Percentiles rank a stretch among this genome's conserved stretches.
Evolutionary conservation across 768 basidiomycete genomes (phyloP).

Genomic region (Amanita muscaria): DNA sequence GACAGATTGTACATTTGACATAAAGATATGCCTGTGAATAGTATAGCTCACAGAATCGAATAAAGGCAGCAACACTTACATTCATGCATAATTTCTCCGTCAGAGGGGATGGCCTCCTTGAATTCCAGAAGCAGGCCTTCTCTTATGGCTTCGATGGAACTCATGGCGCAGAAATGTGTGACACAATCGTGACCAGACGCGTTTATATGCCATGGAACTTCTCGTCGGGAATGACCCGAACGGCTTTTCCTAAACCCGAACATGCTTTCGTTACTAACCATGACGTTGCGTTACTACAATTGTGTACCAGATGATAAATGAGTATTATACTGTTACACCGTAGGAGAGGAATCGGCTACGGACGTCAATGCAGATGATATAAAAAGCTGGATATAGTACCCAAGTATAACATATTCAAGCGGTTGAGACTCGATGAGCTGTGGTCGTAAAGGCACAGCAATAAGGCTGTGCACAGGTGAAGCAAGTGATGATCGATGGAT

Average conservation of each 20-base stretch:
- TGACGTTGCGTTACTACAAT: too few species aligned
- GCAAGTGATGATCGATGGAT: background rate
- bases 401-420: constrained; percentile 2
- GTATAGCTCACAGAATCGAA: background rate
- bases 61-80: constrained; percentile 26
- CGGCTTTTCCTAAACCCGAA: too few species aligned
- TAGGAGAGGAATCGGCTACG: background rate
- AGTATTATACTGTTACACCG: background rate
- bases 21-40: constrained; percentile 47
- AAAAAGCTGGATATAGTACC: constrained; percentile 3
- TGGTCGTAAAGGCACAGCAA: background rate
- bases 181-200: background rate
- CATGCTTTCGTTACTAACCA: too few species aligned
- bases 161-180: background rate
- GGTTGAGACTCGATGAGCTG: background rate
- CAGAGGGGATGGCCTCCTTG: constrained; percentile 20
- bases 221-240: too few species aligned
- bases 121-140: constrained; percentile 21
- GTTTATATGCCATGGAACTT: background rate
- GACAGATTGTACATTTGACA: constrained; percentile 53
- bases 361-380: constrained; percentile 5
- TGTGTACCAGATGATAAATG: background rate
- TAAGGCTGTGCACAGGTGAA: constrained; percentile 1
- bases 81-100: constrained; percentile 42
- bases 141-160: constrained; percentile 8